Evolutionary conservation across 805 yeast species (phyloP), one percentile per base, ranked within the genome.

Genomic region (Pichia manshurica): DNA sequence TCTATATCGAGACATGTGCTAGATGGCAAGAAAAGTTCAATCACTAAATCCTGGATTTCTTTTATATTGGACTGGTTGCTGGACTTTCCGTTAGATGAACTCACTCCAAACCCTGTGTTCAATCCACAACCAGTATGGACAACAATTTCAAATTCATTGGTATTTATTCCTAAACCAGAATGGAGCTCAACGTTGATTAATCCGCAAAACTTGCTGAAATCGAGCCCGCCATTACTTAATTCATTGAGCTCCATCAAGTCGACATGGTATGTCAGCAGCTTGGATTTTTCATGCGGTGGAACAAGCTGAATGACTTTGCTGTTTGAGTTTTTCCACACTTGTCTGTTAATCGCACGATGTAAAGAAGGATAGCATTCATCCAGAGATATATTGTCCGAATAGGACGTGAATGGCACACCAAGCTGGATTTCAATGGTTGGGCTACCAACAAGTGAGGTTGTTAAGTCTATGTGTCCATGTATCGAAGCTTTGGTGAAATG

Each of bases 211-310:
- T 58, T 59, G n/a, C n/a, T 37, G 8, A 47, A 22, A 53, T 66
- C 55, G 16, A 54, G 45, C 25, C 56, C 56, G 13, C 37, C 25
- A 17, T n/a, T 33, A 10, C 22, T 8, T 22, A 42, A 28, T n/a
- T 40, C 33, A 4, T 35, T 21, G n/a, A 49, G 44, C 35, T 66
- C 65, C 16, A 63, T 53, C 16, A 83, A 57, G 53, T 84, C 85
- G 28, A 85, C 62, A 5, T 75, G 70, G 63, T 90, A 90, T 9
- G 76, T 64, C 74, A 82, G 75, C 20, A 90, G 60, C 3, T 73
- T 69, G 36, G 79, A 78, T 49, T 69, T 74, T 6, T 95, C 97
- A 64, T 91, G 96, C 0, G 98, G 96, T 5, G 98, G 99, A 17
- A 85, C 73, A 58, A 91, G 87, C 16, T 79, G 70, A 29, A 89